These are phyloP conservation scores for Pythium brachiatum DNA, from an alignment of 352 stramenopile genomes.

Conservation along the genomic window DNA sequence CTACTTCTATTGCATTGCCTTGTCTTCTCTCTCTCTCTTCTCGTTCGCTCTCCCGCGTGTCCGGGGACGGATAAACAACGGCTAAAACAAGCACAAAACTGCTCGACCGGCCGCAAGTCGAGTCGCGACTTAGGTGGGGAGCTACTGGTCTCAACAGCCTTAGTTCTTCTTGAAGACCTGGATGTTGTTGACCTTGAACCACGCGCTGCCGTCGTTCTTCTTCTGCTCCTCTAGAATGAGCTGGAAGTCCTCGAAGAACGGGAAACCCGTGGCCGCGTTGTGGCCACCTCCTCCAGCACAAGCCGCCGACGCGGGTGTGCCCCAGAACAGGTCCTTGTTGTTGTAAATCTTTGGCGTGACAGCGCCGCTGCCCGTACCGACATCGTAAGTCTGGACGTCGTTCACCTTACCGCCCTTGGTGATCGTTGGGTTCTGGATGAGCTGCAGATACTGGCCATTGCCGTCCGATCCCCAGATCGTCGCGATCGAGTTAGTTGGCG, in stretches of 20 bases:
- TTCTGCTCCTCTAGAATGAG: constrained; percentile 78
- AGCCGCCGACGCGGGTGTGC: constrained; percentile 36
- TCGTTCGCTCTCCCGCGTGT: no score
- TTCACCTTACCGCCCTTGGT: constrained; percentile 55
- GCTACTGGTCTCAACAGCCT: not conserved
- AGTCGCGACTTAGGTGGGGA: not conserved
- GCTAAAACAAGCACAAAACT: not conserved
- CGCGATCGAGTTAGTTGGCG: constrained; percentile 57
- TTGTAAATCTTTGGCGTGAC: constrained; percentile 77
- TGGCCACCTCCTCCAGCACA: constrained; percentile 53
- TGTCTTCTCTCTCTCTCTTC: no score
- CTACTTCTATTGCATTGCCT: no score
- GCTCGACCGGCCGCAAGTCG: not conserved
- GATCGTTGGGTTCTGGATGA: constrained; percentile 72
- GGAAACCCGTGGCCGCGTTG: constrained; percentile 59
- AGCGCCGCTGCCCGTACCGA: constrained; percentile 36
- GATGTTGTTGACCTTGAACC: constrained; percentile 74
- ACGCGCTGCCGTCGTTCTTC: constrained; percentile 58
- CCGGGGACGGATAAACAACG: no score
- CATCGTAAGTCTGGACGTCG: constrained; percentile 55
- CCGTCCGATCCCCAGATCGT: constrained; percentile 62
- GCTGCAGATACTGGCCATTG: constrained; percentile 64
- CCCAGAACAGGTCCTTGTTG: constrained; percentile 71
- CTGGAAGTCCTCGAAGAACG: constrained; percentile 76
- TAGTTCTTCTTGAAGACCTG: constrained; percentile 56